Base-by-base conservation (phyloP, 2,329 filamentous ascomycete species). In the Didymella exigua region DNA sequence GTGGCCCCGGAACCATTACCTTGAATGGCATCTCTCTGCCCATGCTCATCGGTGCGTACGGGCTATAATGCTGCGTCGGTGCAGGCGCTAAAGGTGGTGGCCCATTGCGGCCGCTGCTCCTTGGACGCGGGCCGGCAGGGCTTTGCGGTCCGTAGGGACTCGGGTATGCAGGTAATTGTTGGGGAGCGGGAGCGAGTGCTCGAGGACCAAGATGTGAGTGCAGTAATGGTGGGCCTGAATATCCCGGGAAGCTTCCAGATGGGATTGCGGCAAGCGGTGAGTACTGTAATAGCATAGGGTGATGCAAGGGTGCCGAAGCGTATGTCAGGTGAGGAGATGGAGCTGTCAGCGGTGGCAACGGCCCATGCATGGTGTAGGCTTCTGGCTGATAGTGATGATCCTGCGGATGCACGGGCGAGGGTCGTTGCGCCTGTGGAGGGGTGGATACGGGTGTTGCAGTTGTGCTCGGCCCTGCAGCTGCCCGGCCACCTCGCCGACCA, bases 81-180 rank as follows among this genome's bases (percentile, higher is more conserved):
- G 71, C 72, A 21, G 72, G 71, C 8, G 70, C 70, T 19, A 74
- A 46, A 5, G 65, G 60, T 4, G 63, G 66, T 23, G 69, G 70
- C 16, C 65, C 67, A 16, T 41, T 66, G 16, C 56, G 61, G 8
- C 62, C 66, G 31, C 59, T 67, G 31, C 62, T 68, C 43, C 64
- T 67, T 7, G 67, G 64, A 11, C 65, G 58, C 16, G 64, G 54
- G 2, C 59, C 60, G 8, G 42, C 47, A 21, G 52, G 52, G 30
- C 52, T 50, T 33, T 68, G 65, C 11, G 69, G 68, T 6, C 69
- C 68, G 40, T 70, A 74, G 16, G 71, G 70, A 26, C 64, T 68
- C 4, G 68, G 65, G 45, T 72, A 73, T 16, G 58, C 56, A 5
- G 58, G 57, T 27, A 63, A 54, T 27, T 65, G 54, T 11, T 66